phyloP scores from a whole-genome alignment of 2,329 filamentous ascomycete genomes.

The Talaromyces sp. region DNA sequence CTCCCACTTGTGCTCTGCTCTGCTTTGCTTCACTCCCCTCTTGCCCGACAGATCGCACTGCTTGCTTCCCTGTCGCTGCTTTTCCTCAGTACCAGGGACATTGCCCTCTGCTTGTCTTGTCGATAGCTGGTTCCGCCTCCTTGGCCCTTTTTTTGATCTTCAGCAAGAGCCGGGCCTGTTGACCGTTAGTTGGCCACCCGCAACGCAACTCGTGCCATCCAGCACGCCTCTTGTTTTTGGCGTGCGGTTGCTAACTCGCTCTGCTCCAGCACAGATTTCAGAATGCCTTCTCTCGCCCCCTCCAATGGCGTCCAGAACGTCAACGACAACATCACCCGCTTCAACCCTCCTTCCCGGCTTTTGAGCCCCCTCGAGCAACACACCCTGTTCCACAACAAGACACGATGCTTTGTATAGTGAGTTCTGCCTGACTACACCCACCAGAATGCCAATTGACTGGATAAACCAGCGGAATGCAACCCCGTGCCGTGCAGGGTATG shows the following conservation, averaged over 20 bases:
- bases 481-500: constrained; percentile 85
- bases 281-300: constrained; percentile 53
- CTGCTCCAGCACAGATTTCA: constrained; percentile 19
- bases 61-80: constrained; percentile 1
- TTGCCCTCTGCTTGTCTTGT: background rate
- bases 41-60: background rate
- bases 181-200: background rate
- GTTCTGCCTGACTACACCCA: constrained; percentile 22
- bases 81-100: background rate
- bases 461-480: constrained; percentile 74
- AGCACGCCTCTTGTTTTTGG: background rate
- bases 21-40: background rate
- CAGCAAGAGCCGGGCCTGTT: background rate
- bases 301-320: constrained; percentile 60
- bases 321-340: constrained; percentile 98
- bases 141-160: background rate
- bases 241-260: background rate
- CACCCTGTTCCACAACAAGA: constrained; percentile 98
- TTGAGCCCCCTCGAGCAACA: constrained; percentile 76
- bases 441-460: constrained; percentile 20
- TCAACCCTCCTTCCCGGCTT: constrained; percentile 85
- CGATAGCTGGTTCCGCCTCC: background rate
- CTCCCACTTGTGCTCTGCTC: background rate
- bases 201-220: background rate
- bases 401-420: constrained; percentile 97